These are phyloP conservation scores for Citrus inodora DNA, from an alignment of 345 rosid species.

Conservation along the genomic window DNA sequence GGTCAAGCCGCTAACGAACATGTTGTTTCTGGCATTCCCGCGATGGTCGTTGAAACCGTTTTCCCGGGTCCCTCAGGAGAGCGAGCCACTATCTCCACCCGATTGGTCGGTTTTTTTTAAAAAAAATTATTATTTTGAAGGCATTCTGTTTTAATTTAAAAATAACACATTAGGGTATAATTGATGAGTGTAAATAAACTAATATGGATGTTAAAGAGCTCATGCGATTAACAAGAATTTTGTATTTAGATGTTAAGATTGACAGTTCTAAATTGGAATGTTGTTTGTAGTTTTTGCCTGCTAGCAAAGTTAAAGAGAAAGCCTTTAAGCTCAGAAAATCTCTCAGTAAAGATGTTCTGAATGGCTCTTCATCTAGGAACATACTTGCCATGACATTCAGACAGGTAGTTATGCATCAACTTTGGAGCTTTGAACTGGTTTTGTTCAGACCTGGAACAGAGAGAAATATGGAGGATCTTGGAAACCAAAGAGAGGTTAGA, in stretches of 20 bases:
- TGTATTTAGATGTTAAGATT: neutral
- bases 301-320: conserved; percentile 72
- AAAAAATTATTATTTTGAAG: neutral
- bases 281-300: conserved; percentile 68
- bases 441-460: conserved; percentile 66
- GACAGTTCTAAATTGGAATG: neutral
- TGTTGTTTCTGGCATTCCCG: conserved; percentile 44
- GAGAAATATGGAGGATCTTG: conserved; percentile 64
- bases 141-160: neutral
- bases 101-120: conserved; percentile 49
- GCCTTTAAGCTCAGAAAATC: conserved; percentile 49
- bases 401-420: conserved; percentile 73
- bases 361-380: conserved; percentile 41
- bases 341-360: conserved; percentile 41
- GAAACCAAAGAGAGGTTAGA: conserved; percentile 76
- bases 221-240: neutral
- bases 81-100: conserved; percentile 64
- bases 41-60: conserved; percentile 89
- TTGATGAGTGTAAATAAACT: neutral
- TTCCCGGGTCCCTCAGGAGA: conserved; percentile 56
- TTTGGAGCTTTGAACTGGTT: conserved; percentile 72
- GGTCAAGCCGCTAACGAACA: conserved; percentile 83
- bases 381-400: conserved; percentile 90
- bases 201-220: neutral
- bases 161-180: neutral